phyloP scores from a whole-genome alignment of 305 asterid genomes.

The Solanum hybrid region DNA sequence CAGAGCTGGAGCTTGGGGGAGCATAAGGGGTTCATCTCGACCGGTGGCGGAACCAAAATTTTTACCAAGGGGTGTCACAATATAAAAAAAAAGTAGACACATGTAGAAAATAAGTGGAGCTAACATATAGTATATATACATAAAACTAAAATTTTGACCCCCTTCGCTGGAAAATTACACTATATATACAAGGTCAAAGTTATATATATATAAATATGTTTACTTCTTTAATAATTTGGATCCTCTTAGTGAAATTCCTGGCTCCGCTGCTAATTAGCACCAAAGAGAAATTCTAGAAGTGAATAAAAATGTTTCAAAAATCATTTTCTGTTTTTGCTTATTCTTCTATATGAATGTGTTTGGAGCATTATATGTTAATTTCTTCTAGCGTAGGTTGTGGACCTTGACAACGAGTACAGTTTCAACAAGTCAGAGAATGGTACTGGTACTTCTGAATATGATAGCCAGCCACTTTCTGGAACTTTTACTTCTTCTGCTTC shows the following conservation, averaged over 20 bases:
- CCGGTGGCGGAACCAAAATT: background rate
- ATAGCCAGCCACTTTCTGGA: slow-evolving; percentile 51
- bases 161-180: background rate
- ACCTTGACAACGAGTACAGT: slow-evolving; percentile 42
- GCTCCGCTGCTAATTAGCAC: background rate
- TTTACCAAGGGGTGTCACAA: background rate
- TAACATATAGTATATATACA: background rate
- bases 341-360: background rate
- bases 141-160: background rate
- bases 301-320: background rate
- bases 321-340: background rate
- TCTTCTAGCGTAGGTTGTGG: slow-evolving; percentile 37
- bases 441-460: slow-evolving; percentile 44
- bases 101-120: background rate
- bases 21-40: background rate
- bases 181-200: background rate
- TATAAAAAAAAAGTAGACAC: background rate
- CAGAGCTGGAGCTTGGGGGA: background rate
- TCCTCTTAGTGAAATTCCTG: background rate
- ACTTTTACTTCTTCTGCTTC: slow-evolving; percentile 39
- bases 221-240: background rate
- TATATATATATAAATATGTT: background rate
- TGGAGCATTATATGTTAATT: slow-evolving; percentile 3
- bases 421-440: slow-evolving; percentile 64
- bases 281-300: background rate